Evolutionary conservation across 805 yeast species (phyloP), one percentile per base, ranked within the genome.

Genomic region (Wickerhamiella australiensis): DNA sequence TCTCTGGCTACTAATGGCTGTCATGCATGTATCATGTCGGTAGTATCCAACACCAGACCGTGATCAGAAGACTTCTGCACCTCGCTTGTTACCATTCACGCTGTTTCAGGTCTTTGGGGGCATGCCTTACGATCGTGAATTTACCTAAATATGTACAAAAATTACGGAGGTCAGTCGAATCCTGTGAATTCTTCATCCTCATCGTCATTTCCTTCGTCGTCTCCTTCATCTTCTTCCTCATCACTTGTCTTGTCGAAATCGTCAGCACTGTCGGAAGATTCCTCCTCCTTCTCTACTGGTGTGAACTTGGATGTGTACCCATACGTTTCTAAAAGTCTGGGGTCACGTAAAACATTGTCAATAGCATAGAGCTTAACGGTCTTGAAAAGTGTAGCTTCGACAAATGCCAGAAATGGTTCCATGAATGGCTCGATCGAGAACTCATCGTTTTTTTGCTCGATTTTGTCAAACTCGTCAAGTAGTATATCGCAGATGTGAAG

Each of bases 401-500:
- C 68, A 49, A 87, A 68, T 1, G 65, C 69, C 27, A 66, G 66
- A 57, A 86, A 79, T 3, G 94, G 85, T n/a, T 65, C 64, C 13
- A 88, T 61, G 41, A 87, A 67, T 29, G 61, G 60, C 1, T 61
- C 62, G 13, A 85, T 56, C 12, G 94, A 92, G 0, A 77, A 67
- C 1, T 65, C 61, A 9, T 69, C 70, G 54, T 76, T 77, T 50
- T 81, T 61, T 5, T 33, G 11, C 20, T 33, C 38, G 2, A 80
- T 75, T 54, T 73, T 74, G 59, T 83, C 95, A 52, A 90, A 66
- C 66, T 90, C 98, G 57, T 87, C 96, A 35, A 84, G 64, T 61
- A 77, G 79, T 5, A 92, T 78, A 66, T 92, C 97, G 53, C 84
- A 73, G 37, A 90, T 65, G 68, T 90, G 98, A 62, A 83, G 77